These are phyloP conservation scores for Fomitopsis serialis DNA, from an alignment of 768 basidiomycete species.

Conservation along the genomic window DNA sequence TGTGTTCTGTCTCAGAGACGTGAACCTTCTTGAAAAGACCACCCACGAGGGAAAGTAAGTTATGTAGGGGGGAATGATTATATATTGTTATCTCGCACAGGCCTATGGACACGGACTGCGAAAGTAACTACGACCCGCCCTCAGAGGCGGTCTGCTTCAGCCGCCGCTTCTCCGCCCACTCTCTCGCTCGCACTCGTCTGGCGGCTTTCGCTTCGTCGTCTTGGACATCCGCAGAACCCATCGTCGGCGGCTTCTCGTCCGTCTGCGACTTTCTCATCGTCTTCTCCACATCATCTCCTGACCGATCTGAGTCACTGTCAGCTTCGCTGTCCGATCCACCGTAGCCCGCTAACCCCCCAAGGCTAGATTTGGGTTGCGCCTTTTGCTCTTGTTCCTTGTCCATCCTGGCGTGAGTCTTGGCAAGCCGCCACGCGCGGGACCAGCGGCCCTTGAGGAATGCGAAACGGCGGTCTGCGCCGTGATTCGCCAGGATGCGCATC, in stretches of 20 bases:
- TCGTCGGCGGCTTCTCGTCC: not conserved
- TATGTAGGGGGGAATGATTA: too few relatives aligned
- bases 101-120: not conserved
- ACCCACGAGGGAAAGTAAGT: not conserved
- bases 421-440: slow-evolving; percentile 54
- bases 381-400: slow-evolving; percentile 16
- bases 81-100: not conserved
- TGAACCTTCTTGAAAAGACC: not conserved
- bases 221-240: not conserved
- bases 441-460: slow-evolving; percentile 79
- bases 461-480: slow-evolving; percentile 74
- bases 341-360: slow-evolving; percentile 58
- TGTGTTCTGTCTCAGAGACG: too few relatives aligned
- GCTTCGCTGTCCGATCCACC: slow-evolving; percentile 29
- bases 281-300: not conserved
- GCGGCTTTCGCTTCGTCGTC: slow-evolving; percentile 37
- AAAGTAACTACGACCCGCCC: not conserved
- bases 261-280: not conserved
- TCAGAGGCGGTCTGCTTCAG: not conserved
- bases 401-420: slow-evolving; percentile 42
- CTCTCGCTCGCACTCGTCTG: slow-evolving; percentile 49
- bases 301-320: slow-evolving; percentile 13
- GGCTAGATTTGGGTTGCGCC: slow-evolving; percentile 41
- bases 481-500: slow-evolving; percentile 84
- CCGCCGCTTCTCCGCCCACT: slow-evolving; percentile 53